phyloP scores from a whole-genome alignment of 1,284 basidiomycete genomes.

The Cystobasidium pallidum region DNA sequence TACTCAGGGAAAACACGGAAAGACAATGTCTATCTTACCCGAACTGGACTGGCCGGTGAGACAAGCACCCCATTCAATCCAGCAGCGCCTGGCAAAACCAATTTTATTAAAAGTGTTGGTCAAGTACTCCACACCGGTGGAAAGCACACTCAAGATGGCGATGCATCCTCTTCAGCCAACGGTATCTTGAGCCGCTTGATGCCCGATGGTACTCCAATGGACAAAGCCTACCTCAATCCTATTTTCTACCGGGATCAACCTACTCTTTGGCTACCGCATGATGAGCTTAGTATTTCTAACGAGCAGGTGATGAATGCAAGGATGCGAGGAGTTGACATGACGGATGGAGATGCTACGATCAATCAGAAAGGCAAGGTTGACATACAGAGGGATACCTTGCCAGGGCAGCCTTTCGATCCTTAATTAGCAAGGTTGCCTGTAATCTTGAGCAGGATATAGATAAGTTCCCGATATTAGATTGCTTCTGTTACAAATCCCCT shows the following conservation, averaged over 20 bases:
- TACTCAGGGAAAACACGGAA: slow-evolving; percentile 15
- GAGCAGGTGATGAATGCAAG: slow-evolving; percentile 20
- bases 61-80: neutral
- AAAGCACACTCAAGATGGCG: neutral
- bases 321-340: slow-evolving; percentile 23
- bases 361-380: slow-evolving; percentile 28
- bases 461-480: neutral
- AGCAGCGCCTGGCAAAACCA: slow-evolving; percentile 7
- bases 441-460: neutral
- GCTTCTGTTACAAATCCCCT: no score
- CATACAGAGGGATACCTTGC: slow-evolving; percentile 29
- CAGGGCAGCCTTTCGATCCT: slow-evolving; percentile 33
- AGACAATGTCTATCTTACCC: slow-evolving; percentile 21
- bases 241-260: slow-evolving; percentile 29
- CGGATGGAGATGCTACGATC: slow-evolving; percentile 38
- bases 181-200: neutral
- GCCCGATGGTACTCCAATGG: slow-evolving; percentile 13
- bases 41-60: neutral
- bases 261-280: slow-evolving; percentile 34
- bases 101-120: neutral
- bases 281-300: slow-evolving; percentile 22
- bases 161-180: neutral
- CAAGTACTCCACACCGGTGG: neutral
- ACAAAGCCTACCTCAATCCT: slow-evolving; percentile 18
- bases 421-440: neutral